Evolutionary conservation across 257 asterid species (phyloP).

Genomic region (Parsonsia alboflavescens): DNA sequence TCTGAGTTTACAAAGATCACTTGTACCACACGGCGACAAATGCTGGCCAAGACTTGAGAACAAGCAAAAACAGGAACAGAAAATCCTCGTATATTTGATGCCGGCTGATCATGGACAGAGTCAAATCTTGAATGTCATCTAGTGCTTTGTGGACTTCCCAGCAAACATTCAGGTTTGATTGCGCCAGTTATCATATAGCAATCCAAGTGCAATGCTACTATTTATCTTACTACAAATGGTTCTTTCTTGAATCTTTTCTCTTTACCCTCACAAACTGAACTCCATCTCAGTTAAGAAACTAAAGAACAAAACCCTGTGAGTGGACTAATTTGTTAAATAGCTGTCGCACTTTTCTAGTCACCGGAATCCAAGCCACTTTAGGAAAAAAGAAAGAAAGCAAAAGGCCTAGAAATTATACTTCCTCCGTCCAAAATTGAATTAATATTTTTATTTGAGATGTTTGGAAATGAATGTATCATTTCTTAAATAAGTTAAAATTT

Average conservation of each 20-base stretch:
- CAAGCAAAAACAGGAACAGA: not conserved
- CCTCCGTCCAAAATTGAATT: no score
- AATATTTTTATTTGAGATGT: no score
- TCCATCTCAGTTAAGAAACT: not conserved
- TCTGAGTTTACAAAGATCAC: constrained; percentile 9
- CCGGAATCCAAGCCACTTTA: not conserved
- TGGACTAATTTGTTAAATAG: not conserved
- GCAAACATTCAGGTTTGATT: not conserved
- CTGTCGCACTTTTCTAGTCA: not conserved
- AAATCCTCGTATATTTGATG: constrained; percentile 7
- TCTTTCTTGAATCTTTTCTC: not conserved
- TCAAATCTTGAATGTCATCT: constrained; percentile 9
- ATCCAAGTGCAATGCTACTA: not conserved
- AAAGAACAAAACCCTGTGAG: not conserved
- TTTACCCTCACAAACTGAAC: no score
- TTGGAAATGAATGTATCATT: no score
- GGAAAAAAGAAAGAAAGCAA: not conserved
- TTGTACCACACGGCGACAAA: not conserved
- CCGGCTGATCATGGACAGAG: constrained; percentile 18
- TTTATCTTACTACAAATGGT: constrained; percentile 4
- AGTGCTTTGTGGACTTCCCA: not conserved
- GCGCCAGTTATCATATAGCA: constrained; percentile 2
- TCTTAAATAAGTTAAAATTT: no score
- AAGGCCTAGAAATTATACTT: no score
- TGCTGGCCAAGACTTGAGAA: not conserved